Evolutionary conservation across 2,329 filamentous ascomycete genomes (phyloP).

Genomic region (Zymoseptoria passerinii): DNA sequence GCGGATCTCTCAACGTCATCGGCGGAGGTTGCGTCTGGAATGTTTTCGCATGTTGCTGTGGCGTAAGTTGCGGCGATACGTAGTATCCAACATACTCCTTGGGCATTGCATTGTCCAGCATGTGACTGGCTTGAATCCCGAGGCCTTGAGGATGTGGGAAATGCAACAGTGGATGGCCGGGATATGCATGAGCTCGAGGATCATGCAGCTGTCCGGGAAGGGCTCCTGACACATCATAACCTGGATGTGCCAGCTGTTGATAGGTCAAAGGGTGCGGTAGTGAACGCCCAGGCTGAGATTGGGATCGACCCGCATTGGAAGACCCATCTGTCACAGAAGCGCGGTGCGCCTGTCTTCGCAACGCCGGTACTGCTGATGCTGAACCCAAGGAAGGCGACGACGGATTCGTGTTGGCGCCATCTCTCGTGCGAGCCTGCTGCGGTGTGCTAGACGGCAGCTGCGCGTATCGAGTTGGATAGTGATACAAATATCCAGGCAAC

Average conservation of each 20-base stretch:
- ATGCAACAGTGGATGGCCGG: conserved; percentile 18
- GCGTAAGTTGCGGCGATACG: conserved; percentile 34
- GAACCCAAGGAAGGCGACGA: conserved; percentile 41
- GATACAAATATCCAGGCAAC: conserved; percentile 38
- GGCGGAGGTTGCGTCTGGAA: conserved; percentile 28
- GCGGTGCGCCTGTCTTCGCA: conserved; percentile 36
- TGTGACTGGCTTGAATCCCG: conserved; percentile 5
- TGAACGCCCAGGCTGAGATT: conserved; percentile 43
- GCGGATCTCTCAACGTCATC: conserved; percentile 32
- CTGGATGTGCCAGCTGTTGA: conserved; percentile 31
- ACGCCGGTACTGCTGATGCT: conserved; percentile 36
- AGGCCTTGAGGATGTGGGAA: conserved; percentile 18
- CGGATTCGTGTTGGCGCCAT: conserved; percentile 41
- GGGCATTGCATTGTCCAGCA: conserved; percentile 32
- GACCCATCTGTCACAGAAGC: conserved; percentile 37
- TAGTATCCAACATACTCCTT: conserved; percentile 47
- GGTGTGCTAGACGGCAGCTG: conserved; percentile 30
- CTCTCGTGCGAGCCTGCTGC: conserved; percentile 30
- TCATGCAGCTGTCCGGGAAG: conserved; percentile 28
- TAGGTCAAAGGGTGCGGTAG: conserved; percentile 33
- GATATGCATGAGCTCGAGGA: conserved; percentile 21
- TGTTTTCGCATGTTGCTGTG: conserved; percentile 24
- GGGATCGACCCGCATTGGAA: conserved; percentile 37
- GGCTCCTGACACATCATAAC: conserved; percentile 32
- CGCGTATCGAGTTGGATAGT: conserved; percentile 39